These are phyloP conservation scores for Cylindrotheca closterium DNA, from an alignment of 108 stramenopile species.

Conservation along the genomic window DNA sequence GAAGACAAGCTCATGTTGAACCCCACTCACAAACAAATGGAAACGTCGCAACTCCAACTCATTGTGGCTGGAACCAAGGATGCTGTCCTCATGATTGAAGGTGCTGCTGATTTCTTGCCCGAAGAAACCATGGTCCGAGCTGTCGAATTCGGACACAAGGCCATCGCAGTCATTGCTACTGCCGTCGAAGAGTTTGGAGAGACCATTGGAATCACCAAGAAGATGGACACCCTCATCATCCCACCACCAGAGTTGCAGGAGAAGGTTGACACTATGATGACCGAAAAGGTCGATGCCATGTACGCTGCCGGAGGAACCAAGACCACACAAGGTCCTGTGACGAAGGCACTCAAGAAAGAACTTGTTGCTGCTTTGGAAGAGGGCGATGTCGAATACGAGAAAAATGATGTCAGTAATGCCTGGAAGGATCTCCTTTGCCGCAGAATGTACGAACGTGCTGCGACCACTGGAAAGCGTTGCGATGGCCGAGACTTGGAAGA, in stretches of 20 bases:
- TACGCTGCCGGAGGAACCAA: constrained; percentile 46
- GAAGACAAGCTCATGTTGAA: constrained; percentile 60
- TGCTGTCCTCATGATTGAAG: constrained; percentile 94
- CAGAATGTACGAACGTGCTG: constrained; percentile 59
- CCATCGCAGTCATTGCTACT: constrained; percentile 74
- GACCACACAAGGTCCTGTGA: constrained; percentile 47
- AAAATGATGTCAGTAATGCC: constrained; percentile 38
- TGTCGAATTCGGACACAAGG: constrained; percentile 79
- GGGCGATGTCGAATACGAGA: constrained; percentile 42
- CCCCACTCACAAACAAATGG: constrained; percentile 73
- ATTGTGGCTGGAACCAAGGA: constrained; percentile 88
- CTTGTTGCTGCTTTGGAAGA: constrained; percentile 50
- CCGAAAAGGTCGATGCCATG: constrained; percentile 42
- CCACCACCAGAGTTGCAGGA: constrained; percentile 56
- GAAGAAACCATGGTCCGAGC: constrained; percentile 87
- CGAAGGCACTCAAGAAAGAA: constrained; percentile 38
- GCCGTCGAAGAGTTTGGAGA: constrained; percentile 69
- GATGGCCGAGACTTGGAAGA: constrained; percentile 68
- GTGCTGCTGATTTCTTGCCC: constrained; percentile 87
- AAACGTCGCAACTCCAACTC: constrained; percentile 58
- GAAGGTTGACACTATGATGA: constrained; percentile 55
- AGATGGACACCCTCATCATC: constrained; percentile 49
- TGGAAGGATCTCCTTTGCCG: constrained; percentile 68
- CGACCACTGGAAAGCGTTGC: constrained; percentile 50
- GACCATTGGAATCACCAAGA: constrained; percentile 57